Base-by-base conservation (phyloP, 768 basidiomycete species). In the Lentinula aciculospora region DNA sequence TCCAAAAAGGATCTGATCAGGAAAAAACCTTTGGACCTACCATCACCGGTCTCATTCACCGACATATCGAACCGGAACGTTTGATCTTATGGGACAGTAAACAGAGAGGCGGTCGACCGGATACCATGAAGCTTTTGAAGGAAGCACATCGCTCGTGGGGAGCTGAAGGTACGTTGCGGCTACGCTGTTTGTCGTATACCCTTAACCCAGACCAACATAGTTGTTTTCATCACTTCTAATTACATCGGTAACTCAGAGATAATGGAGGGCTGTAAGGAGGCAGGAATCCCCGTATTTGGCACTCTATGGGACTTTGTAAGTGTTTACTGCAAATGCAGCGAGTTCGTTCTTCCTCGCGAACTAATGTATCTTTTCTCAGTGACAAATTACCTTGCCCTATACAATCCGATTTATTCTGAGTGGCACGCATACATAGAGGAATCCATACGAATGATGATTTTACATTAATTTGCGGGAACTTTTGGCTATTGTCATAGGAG, bases 221-320 rank as follows among this genome's bases (percentile, higher is more conserved):
- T 92, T 45, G 84, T 91, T 27, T 89, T 92, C 70, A 88, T 92
- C 69, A 92, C 89, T 7, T 90, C 88, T n/a, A 92, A 92, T 72
- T 86, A 80, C 63, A 77, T 83, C 39, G 89, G 89, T 28, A 91
- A 92, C 69, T 75, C 79, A 13, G 88, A 92, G 65, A 85, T 92
- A 60, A 89, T 89, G 80, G 76, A 86, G 67, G 89, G 87, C 21
- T 90, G 84, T 74, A 89, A 85, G 69, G 78, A 78, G 61, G 81
- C 79, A 51, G 82, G 82, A 25, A 86, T 86, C 63, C 85, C 85
- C 40, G 81, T 79, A 44, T 84, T 84, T 62, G 86, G 85, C 57
- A 86, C 86, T 13, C 74, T 88, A 28, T 87, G 86, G 85, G 86
- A 87, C 70, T 88, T 88, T 70, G 79, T 71, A 65, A 65, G 65